A percentile compares a stretch with the other conserved stretches of the same genome.
phyloP scores from a whole-genome alignment of 2,329 filamentous ascomycete genomes.

The Xylaria sp. region DNA sequence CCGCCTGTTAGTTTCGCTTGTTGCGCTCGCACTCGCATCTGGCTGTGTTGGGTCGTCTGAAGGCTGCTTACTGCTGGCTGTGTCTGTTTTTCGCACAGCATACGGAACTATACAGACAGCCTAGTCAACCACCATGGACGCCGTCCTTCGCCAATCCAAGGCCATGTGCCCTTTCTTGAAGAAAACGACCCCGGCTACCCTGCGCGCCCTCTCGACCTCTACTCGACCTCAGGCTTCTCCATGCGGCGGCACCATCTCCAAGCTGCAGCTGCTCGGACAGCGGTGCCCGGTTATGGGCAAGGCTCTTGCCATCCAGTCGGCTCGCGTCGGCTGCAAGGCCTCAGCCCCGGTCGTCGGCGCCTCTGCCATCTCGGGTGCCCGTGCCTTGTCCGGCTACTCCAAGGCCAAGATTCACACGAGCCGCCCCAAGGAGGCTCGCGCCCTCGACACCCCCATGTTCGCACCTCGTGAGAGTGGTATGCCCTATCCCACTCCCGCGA shows the following conservation, averaged over 20 bases:
- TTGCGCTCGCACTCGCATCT: neutral
- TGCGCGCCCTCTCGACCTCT: conserved; percentile 85
- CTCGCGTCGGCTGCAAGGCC: conserved; percentile 53
- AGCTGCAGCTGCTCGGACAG: conserved; percentile 90
- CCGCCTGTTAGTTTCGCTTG: neutral
- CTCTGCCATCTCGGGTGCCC: conserved; percentile 55
- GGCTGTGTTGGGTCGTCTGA: neutral
- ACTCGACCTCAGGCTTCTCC: conserved; percentile 70
- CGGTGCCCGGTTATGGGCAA: conserved; percentile 99
- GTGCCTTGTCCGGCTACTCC: conserved; percentile 56
- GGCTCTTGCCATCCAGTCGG: conserved; percentile 85
- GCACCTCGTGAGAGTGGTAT: conserved; percentile 57
- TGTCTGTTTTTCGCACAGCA: neutral
- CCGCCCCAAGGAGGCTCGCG: conserved; percentile 75
- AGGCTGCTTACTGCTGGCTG: neutral
- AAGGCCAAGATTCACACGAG: conserved; percentile 82
- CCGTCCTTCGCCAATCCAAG: conserved; percentile 92
- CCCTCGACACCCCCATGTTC: conserved; percentile 67
- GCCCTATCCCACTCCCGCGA: conserved; percentile 23
- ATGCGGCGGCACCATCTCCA: conserved; percentile 93
- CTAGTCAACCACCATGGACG: conserved; percentile 71
- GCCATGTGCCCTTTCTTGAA: conserved; percentile 97
- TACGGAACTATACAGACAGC: neutral
- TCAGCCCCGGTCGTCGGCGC: conserved; percentile 43
- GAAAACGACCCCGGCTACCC: conserved; percentile 87